A percentile compares a stretch with the other conserved stretches of the same genome.
phyloP scores from a whole-genome alignment of 225 moss, liverwort and hornwort genomes.

The Marchantia polymorpha region DNA sequence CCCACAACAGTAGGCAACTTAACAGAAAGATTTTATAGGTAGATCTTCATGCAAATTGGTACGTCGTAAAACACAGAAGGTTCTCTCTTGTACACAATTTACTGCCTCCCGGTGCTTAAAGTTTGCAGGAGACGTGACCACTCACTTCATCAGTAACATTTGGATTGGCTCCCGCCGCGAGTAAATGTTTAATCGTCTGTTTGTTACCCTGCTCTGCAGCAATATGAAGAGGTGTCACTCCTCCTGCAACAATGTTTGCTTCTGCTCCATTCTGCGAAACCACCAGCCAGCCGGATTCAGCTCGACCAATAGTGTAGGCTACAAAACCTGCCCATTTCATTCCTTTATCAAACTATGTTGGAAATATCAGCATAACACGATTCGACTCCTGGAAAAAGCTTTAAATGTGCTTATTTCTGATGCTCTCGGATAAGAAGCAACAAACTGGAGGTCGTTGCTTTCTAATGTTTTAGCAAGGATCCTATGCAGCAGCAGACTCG shows the following conservation, averaged over 20 bases:
- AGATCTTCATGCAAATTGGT: background rate
- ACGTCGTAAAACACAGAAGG: background rate
- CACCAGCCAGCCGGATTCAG: background rate
- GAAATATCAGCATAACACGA: background rate
- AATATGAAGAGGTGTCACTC: conserved; percentile 90
- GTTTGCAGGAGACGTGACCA: background rate
- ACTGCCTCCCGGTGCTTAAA: background rate
- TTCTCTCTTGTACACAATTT: background rate
- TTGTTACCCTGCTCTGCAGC: conserved; percentile 85
- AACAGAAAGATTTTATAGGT: background rate
- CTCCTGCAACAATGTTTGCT: conserved; percentile 63
- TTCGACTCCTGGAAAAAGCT: background rate
- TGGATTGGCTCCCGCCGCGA: conserved; percentile 71
- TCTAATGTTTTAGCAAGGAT: background rate
- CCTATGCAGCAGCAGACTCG: background rate
- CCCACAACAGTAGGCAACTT: too few species aligned
- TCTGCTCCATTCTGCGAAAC: conserved; percentile 72
- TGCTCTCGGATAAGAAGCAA: background rate
- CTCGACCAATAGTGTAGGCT: background rate
- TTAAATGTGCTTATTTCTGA: background rate
- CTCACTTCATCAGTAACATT: conserved; percentile 76
- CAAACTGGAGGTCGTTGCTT: too few species aligned
- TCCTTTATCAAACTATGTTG: background rate
- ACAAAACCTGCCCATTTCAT: background rate
- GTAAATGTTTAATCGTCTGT: conserved; percentile 68